Evolutionary conservation across 2,329 filamentous ascomycete species (phyloP), one percentile per base, ranked within the genome.

Genomic region (Cadophora sp.): DNA sequence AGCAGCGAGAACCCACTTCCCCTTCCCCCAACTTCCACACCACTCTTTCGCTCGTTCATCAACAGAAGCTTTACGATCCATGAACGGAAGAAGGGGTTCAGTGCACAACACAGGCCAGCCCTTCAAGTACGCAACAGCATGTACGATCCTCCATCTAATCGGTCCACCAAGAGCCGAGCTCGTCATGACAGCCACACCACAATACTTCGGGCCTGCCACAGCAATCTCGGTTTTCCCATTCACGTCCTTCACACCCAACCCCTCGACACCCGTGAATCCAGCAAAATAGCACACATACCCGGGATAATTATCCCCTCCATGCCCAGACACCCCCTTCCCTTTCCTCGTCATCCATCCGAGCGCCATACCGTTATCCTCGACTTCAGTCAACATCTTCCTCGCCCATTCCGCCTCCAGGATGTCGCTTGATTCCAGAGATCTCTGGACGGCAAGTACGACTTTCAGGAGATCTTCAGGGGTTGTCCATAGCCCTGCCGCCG

Each of bases 401-500:
- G 68, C 60, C 59, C 59, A 64, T 47, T 63, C 24, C 13, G 33
- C 50, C 14, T 69, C 48, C 1, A 69, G 62, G 11, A 69, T 33
- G n/a, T 60, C 58, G 16, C 39, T 22, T n/a, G 59, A 59, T n/a
- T 62, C 43, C 4, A 69, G 36, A 16, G 64, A 66, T 13, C 24
- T 22, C 30, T 69, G 67, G 3, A 65, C n/a, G 22, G 64, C 58
- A 4, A 24, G 22, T 4, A 69, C 33, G 7, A 45, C 64, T 47
- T 58, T 59, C 45, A 69, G 18, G 24, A 69, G 64, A 62, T 69
- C 67, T 1, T 58, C n/a, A 5, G 67, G 67, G 4, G 67, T 69
- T 2, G 67, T 66, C 67, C 67, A 69, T 7, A 69, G 39, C 6
- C 64, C 67, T 18, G 67, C 67, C 8, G 67, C 67, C 9, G 64